phyloP scores from a whole-genome alignment of 352 stramenopile species.

The Globisporangium apiculatum region DNA sequence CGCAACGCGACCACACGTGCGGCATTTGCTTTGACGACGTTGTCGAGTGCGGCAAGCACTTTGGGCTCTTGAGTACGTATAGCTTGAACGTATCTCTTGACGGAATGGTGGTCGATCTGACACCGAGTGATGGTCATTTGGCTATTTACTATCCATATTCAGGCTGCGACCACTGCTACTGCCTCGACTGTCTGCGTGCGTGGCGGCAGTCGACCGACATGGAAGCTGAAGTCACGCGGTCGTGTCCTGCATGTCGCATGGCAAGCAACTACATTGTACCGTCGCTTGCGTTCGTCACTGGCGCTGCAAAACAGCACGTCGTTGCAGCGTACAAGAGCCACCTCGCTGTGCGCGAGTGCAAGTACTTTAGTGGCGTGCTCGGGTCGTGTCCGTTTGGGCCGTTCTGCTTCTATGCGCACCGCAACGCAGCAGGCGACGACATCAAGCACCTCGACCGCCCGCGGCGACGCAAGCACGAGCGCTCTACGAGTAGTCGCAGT shows the following conservation, averaged over 20 bases:
- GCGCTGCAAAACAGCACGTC: conserved; percentile 41
- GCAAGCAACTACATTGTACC: conserved; percentile 77
- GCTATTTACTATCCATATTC: too few relatives aligned
- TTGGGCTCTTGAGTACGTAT: conserved; percentile 63
- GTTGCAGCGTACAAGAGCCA: conserved; percentile 73
- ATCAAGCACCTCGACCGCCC: conserved; percentile 61
- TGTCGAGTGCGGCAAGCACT: conserved; percentile 66
- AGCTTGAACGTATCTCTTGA: too few relatives aligned
- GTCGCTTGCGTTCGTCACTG: conserved; percentile 66
- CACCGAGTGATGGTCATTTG: too few relatives aligned
- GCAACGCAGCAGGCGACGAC: conserved; percentile 41
- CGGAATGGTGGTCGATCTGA: too few relatives aligned
- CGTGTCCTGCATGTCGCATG: conserved; percentile 55
- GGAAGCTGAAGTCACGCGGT: conserved; percentile 59
- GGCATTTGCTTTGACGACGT: conserved; percentile 84
- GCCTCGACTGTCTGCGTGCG: conserved; percentile 56
- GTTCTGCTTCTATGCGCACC: conserved; percentile 75
- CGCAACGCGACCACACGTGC: conserved; percentile 51
- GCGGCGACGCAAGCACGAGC: conserved; percentile 10
- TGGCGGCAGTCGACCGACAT: conserved; percentile 74
- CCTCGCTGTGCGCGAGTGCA: conserved; percentile 67
- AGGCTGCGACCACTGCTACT: conserved; percentile 76
- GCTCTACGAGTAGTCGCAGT: conserved; percentile 3
- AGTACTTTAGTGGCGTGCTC: conserved; percentile 66
- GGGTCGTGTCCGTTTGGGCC: conserved; percentile 67